Percentiles rank a stretch among this genome's conserved stretches.
Conservation (phyloP, 208 protist species). For the Angomonas deanei region DNA sequence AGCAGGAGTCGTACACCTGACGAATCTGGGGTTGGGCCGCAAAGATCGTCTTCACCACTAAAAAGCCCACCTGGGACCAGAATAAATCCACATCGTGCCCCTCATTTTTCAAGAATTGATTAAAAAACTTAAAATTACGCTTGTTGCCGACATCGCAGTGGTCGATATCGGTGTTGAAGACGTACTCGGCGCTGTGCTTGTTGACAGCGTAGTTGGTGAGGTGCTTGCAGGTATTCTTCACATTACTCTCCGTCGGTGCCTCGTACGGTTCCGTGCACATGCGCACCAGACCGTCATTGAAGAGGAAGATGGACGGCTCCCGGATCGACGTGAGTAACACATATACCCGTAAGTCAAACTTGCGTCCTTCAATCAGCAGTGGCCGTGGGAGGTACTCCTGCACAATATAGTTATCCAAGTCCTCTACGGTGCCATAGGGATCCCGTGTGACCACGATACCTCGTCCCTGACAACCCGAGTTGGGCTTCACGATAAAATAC, state of each 20-base stretch:
- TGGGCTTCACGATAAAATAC: slow-evolving; percentile 95
- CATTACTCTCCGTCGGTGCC: slow-evolving; percentile 69
- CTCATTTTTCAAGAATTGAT: slow-evolving; percentile 62
- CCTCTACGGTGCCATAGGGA: slow-evolving; percentile 57
- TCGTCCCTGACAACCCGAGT: slow-evolving; percentile 88
- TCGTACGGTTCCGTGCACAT: slow-evolving; percentile 92
- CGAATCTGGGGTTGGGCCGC: slow-evolving; percentile 88
- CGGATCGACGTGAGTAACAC: slow-evolving; percentile 89
- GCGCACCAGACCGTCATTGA: slow-evolving; percentile 93
- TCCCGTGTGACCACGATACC: slow-evolving; percentile 91
- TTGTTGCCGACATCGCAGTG: slow-evolving; percentile 87
- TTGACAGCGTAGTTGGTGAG: slow-evolving; percentile 98
- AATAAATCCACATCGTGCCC: slow-evolving; percentile 56
- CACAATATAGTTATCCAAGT: slow-evolving; percentile 88
- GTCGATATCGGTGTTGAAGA: slow-evolving; percentile 79
- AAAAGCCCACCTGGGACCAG: slow-evolving; percentile 61
- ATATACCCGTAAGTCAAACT: slow-evolving; percentile 97
- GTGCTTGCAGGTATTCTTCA: slow-evolving; percentile 90
- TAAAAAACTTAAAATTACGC: slow-evolving; percentile 89
- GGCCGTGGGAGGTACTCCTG: slow-evolving; percentile 92
- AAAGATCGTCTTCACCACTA: slow-evolving; percentile 92
- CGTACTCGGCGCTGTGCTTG: slow-evolving; percentile 89
- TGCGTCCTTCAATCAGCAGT: slow-evolving; percentile 90
- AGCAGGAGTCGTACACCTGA: slow-evolving; percentile 90
- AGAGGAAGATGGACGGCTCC: slow-evolving; percentile 87